Conservation (phyloP, 1,284 basidiomycete genomes). For the Takashimella tepidaria region DNA sequence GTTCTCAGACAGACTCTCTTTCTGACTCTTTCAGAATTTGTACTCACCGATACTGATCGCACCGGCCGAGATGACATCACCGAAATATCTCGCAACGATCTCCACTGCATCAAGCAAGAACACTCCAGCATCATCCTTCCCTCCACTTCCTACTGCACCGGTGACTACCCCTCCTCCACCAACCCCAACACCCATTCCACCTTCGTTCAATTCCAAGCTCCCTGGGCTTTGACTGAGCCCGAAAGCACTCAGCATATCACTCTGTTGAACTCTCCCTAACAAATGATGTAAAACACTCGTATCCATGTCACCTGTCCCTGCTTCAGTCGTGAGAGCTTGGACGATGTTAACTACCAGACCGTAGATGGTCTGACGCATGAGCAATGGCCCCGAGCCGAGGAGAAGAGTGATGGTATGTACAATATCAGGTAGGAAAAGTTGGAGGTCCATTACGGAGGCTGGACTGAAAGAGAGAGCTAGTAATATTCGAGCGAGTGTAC, state of each 20-base stretch:
- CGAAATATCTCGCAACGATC: conserved; percentile 60
- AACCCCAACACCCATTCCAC: no score
- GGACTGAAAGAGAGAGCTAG: conserved; percentile 66
- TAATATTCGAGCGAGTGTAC: conserved; percentile 66
- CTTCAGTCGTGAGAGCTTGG: conserved; percentile 55
- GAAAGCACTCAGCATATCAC: conserved; percentile 63
- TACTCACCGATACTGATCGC: conserved; percentile 64
- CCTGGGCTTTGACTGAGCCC: conserved; percentile 53
- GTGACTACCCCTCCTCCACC: background rate
- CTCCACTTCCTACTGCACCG: conserved; percentile 17
- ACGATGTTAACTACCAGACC: conserved; percentile 74
- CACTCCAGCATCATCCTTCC: conserved; percentile 55
- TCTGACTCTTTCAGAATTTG: background rate
- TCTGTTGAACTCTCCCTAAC: conserved; percentile 58
- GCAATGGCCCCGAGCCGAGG: conserved; percentile 64
- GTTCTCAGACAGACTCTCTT: background rate
- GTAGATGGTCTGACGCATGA: conserved; percentile 73
- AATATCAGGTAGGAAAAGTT: conserved; percentile 75
- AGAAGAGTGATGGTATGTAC: conserved; percentile 70
- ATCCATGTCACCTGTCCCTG: conserved; percentile 36
- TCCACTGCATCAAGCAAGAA: conserved; percentile 63
- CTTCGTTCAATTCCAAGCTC: conserved; percentile 17
- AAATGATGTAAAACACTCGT: conserved; percentile 47
- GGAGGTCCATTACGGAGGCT: conserved; percentile 59
- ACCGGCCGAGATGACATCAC: conserved; percentile 61